Base-by-base conservation (phyloP, 2,329 filamentous ascomycete species). In the Mycosphaerella sp. region DNA sequence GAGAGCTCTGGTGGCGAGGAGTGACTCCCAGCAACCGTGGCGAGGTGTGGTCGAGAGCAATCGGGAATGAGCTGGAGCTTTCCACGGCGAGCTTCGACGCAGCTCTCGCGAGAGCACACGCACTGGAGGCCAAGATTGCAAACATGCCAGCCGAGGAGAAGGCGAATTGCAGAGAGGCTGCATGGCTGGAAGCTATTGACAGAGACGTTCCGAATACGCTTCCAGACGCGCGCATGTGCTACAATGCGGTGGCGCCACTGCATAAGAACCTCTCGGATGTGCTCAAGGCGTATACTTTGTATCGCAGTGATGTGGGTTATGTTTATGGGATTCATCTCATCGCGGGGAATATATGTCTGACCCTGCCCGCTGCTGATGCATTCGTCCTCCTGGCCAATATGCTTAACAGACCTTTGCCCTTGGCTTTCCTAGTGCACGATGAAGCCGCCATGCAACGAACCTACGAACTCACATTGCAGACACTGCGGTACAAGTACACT, bases 1-100 rank as follows among this genome's bases (percentile, higher is more conserved):
- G 86, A 36, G 86, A 91, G 63, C 75, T 93, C 44, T 93, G 87
- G 86, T 93, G 88, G 88, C 80, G 82, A 55, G 88, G 88, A 5
- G 78, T 93, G 31, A 82, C 87, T 0, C 84, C 87, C 1, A 78
- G 84, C 54, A 83, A 81, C 66, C 79, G 88, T 32, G 85, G 84
- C 23, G 70, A 75, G 4, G 84, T 89, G 6, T 91, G 87, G 87
- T 72, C 78, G 39, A 78, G 77, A 48, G 86, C 86, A 2, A 81
- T 90, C 43, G 86, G 86, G 32, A 91, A 91, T 65, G 82, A 86
- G 51, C 76, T 90, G 2, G 82, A 81, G 21, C 75, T 89, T 6
- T 83, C 82, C 0, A 77, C 82, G 43, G 74, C 79, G 2, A 88
- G 85, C 6, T 93, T 85, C 70, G 75, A 80, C 26, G 84, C 86